Conservation (phyloP, 2,329 filamentous ascomycete species). For the Fusarium sp. region DNA sequence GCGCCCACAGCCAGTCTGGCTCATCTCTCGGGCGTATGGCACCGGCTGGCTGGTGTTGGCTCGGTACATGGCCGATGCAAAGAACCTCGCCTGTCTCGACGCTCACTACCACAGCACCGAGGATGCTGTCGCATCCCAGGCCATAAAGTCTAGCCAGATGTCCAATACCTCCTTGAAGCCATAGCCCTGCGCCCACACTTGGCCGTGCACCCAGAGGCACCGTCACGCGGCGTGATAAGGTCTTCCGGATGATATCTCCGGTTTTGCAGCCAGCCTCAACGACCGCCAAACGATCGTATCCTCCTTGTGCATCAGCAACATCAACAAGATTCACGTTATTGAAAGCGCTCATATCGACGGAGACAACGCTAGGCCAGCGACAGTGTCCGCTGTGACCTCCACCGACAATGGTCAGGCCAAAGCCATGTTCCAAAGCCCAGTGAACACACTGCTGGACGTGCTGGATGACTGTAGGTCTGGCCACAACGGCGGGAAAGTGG, state of each 20-base stretch:
- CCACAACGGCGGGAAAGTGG: constrained; percentile 54
- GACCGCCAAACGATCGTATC: constrained; percentile 52
- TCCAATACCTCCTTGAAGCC: constrained; percentile 72
- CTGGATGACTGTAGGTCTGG: constrained; percentile 56
- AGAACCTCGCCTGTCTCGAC: constrained; percentile 58
- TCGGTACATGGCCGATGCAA: constrained; percentile 62
- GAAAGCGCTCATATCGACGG: constrained; percentile 68
- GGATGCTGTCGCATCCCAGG: constrained; percentile 66
- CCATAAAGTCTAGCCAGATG: constrained; percentile 65
- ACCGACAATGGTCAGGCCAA: constrained; percentile 61
- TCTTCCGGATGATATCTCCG: constrained; percentile 60
- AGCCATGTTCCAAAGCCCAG: constrained; percentile 61
- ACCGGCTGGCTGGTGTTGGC: constrained; percentile 51
- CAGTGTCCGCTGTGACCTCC: constrained; percentile 70
- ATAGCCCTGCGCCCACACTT: constrained; percentile 69
- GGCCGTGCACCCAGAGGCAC: constrained; percentile 69
- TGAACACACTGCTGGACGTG: constrained; percentile 64
- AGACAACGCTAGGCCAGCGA: constrained; percentile 59
- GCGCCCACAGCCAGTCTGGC: constrained; percentile 63
- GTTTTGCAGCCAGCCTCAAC: constrained; percentile 65
- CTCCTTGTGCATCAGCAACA: constrained; percentile 27
- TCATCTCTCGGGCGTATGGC: constrained; percentile 58
- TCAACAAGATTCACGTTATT: constrained; percentile 56
- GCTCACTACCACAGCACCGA: constrained; percentile 68
- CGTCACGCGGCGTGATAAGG: constrained; percentile 59